A percentile compares a stretch with the other conserved stretches of the same genome.
Conservation (phyloP, 176 grass and related monocot genomes). For the Coix lacrymajobi region DNA sequence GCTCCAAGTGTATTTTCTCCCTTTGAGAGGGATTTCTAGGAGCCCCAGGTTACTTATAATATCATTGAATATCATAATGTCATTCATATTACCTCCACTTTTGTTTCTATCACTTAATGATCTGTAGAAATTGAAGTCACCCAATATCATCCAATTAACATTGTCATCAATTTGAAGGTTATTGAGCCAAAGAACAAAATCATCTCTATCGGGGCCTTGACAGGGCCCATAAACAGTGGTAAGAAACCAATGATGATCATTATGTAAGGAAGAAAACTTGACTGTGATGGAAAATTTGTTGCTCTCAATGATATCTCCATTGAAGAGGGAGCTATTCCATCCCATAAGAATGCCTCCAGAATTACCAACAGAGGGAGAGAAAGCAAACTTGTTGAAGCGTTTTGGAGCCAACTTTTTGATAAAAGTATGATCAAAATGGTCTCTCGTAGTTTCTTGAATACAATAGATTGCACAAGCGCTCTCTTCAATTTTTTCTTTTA, state of each 20-base stretch:
- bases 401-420: neutral
- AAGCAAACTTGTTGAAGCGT: neutral
- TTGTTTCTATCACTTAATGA: neutral
- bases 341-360: too few species aligned
- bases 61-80: neutral
- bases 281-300: neutral
- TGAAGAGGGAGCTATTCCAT: too few species aligned
- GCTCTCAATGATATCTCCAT: neutral
- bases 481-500: neutral
- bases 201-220: neutral
- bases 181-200: neutral
- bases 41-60: neutral
- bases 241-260: neutral
- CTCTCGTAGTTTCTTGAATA: neutral
- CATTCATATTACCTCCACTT: neutral
- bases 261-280: neutral
- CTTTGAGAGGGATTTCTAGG: neutral
- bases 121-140: neutral
- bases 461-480: neutral
- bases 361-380: too few species aligned
- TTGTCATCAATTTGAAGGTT: neutral
- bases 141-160: neutral
- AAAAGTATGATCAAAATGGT: neutral
- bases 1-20: neutral
- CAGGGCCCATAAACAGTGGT: neutral